Evolutionary conservation across 805 yeast species (phyloP), one percentile per base, ranked within the genome.

Genomic region (Pichia heedii): DNA sequence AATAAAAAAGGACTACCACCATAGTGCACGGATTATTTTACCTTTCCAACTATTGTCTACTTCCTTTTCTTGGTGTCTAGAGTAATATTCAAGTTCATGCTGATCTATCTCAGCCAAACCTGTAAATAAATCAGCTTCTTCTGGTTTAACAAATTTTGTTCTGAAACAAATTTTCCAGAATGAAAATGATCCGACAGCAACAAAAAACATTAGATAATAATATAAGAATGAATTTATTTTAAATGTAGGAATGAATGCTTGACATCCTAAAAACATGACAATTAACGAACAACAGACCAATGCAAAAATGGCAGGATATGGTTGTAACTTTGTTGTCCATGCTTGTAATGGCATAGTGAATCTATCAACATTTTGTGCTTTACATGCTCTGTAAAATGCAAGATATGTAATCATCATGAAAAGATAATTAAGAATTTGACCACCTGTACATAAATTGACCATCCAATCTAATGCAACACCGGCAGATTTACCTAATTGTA

Each of bases 361-460:
- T 42, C 77, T 69, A 58, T 68, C 74, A 20, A 75, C 50, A 16
- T 71, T 70, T 54, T 84, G 87, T 1, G 68, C 76, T 41, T 65
- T 57, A 53, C 80, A 73, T 2, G 84, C 88, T 46, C 72, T 70
- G 60, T 77, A 74, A 62, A 82, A 85, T 40, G 77, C 70, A 24
- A 80, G 50, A 55, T 77, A 84, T 18, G 83, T 76, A 39, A 73
- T 62, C 57, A 56, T 55, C 66, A 61, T 61, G 40, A 51, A 47
- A 32, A 55, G 46, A 33, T 59, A 60, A 39, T 60, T 60, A 27
- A 50, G 13, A 21, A 56, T 51, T 44, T 58, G 64, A 16, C 56
- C 49, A 48, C 60, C 62, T 9, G 63, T 58, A 45, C 54, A 48
- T 42, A 56, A 44, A 45, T 59, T 58, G 32, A 60, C 44, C 60